Evolutionary conservation across 768 basidiomycete genomes (phyloP).

Genomic region (Tulasnella calospora): DNA sequence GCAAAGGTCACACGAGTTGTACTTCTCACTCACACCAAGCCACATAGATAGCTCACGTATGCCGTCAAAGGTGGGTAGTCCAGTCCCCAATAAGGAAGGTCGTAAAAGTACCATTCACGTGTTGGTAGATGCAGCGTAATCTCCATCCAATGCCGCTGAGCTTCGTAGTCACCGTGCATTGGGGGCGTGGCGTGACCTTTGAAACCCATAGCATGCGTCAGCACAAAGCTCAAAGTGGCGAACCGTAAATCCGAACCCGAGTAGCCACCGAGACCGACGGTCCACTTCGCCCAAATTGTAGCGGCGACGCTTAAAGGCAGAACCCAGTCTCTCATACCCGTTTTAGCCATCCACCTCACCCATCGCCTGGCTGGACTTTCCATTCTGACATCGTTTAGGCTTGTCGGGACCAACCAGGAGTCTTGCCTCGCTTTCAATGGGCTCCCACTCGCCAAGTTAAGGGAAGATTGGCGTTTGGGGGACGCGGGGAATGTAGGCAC

Average conservation of each 20-base stretch:
- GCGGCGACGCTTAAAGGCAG: constrained; percentile 52
- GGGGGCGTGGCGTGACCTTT: constrained; percentile 67
- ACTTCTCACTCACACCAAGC: constrained; percentile 54
- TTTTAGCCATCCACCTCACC: constrained; percentile 77
- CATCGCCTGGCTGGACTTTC: constrained; percentile 50
- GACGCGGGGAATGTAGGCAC: constrained; percentile 16
- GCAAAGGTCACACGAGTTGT: constrained; percentile 30
- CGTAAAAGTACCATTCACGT: constrained; percentile 80
- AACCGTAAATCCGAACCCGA: constrained; percentile 53
- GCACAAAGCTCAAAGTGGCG: background rate
- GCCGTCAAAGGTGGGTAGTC: constrained; percentile 95
- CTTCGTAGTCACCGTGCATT: constrained; percentile 90
- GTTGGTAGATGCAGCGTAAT: constrained; percentile 72
- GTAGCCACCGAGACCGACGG: constrained; percentile 70
- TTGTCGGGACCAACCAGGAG: constrained; percentile 12
- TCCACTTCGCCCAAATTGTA: constrained; percentile 58
- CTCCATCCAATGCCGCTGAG: constrained; percentile 95
- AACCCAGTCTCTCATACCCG: constrained; percentile 55
- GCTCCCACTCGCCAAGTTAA: background rate
- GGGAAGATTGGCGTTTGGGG: constrained; percentile 1
- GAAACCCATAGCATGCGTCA: background rate
- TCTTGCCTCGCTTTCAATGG: background rate
- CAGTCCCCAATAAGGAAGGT: constrained; percentile 86
- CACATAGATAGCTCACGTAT: constrained; percentile 81
- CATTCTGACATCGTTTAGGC: constrained; percentile 10